These are phyloP conservation scores for Sporisorium graminicola DNA, from an alignment of 1,284 basidiomycete genomes.

Conservation along the genomic window DNA sequence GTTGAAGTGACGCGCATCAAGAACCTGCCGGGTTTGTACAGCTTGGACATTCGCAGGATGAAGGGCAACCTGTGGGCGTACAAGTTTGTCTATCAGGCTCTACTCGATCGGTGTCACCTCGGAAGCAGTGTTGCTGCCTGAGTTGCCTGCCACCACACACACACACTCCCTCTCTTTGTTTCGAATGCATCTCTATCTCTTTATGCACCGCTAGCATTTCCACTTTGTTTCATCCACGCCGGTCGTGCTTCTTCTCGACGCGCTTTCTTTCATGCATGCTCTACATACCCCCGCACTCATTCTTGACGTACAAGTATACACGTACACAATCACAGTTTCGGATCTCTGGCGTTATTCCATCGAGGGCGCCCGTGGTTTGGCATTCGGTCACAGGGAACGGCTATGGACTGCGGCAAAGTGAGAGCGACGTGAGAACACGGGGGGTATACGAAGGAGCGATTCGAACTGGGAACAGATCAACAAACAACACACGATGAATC, in stretches of 20 bases:
- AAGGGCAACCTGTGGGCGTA: conserved; percentile 67
- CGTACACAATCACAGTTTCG: background rate
- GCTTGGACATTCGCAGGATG: conserved; percentile 66
- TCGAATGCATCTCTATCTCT: background rate
- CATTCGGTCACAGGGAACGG: background rate
- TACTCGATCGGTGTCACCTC: conserved; percentile 58
- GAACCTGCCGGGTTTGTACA: conserved; percentile 66
- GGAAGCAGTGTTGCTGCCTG: conserved; percentile 11
- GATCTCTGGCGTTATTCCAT: background rate
- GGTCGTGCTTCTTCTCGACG: background rate
- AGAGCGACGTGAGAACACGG: background rate
- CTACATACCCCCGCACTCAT: background rate
- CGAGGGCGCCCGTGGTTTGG: background rate
- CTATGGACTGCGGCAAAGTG: too few relatives aligned
- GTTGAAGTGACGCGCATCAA: conserved; percentile 67
- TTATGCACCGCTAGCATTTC: background rate
- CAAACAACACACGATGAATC: conserved; percentile 16
- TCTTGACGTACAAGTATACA: too few relatives aligned
- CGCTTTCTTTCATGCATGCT: background rate
- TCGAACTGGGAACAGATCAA: conserved; percentile 4
- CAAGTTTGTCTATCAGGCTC: conserved; percentile 67
- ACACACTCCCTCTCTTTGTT: background rate
- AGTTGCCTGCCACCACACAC: conserved; percentile 1
- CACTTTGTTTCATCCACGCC: background rate
- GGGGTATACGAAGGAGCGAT: background rate